Percentiles rank a stretch among this genome's conserved stretches.
Conservation (phyloP, 2,329 filamentous ascomycete species). For the Aspergillus quadricinctus region DNA sequence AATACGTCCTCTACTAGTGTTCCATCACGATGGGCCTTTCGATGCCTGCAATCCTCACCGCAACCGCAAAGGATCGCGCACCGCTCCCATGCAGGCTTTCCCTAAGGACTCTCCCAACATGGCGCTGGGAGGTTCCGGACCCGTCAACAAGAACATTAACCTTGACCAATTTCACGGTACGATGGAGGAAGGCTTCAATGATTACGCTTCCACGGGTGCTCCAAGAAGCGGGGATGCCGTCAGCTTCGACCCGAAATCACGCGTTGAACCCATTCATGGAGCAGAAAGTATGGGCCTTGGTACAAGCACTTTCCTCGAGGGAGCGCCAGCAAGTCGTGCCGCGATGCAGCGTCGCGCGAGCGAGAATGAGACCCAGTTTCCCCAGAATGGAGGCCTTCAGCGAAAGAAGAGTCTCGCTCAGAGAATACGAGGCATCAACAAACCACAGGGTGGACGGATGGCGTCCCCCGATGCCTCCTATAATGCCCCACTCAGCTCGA, state of each 20-base stretch:
- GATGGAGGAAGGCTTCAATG: conserved; percentile 79
- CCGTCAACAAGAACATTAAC: conserved; percentile 75
- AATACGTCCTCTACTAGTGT: conserved; percentile 54
- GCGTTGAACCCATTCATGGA: conserved; percentile 73
- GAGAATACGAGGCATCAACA: conserved; percentile 77
- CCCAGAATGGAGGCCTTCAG: conserved; percentile 52
- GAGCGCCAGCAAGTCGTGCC: conserved; percentile 76
- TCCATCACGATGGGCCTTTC: conserved; percentile 96
- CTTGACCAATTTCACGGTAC: conserved; percentile 83
- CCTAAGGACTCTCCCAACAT: conserved; percentile 91
- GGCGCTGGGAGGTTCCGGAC: conserved; percentile 79
- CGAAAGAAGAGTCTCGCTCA: conserved; percentile 95
- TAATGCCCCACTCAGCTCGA: conserved; percentile 29
- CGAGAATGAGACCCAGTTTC: conserved; percentile 54
- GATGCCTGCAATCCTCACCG: conserved; percentile 94
- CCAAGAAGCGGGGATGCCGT: conserved; percentile 32
- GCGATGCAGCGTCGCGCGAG: conserved; percentile 73
- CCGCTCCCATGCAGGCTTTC: conserved; percentile 94
- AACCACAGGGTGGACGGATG: conserved; percentile 58
- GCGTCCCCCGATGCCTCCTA: conserved; percentile 50
- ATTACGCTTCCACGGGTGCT: conserved; percentile 58
- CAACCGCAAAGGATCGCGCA: conserved; percentile 75
- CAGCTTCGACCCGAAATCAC: conserved; percentile 63
- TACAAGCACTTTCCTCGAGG: conserved; percentile 93
- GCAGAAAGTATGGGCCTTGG: conserved; percentile 79